Base-by-base conservation (phyloP, 2,329 filamentous ascomycete species). In the Tolypocladium inflatum region DNA sequence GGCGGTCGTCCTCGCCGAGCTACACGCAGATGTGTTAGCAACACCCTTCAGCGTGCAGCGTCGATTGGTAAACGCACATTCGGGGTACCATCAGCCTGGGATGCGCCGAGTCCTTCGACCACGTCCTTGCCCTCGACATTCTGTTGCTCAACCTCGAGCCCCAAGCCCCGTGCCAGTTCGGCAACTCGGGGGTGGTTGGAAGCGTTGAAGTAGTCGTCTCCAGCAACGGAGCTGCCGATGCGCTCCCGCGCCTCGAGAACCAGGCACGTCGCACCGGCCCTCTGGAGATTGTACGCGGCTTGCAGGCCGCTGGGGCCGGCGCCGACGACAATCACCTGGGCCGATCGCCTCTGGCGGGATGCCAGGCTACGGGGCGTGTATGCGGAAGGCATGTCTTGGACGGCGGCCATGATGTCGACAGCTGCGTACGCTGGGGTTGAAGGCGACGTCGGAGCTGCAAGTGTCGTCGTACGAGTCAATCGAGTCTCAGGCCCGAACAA, bases 301-400 rank as follows among this genome's bases (percentile, higher is more conserved):
- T 66, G 60, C 30, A 68, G 62, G 41, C 66, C 66, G 52, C 64
- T 63, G 48, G 66, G 60, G 41, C 64, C 59, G 39, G 60, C 66
- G 19, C 66, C 66, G 37, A 68, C 61, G 48, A 68, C 59, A 30
- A 67, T 61, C 37, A 68, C 65, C 50, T 66, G 58, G 33, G 64
- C 63, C 5, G 62, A 64, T 41, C 45, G 45, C 45, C 54, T 42
- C 15, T 48, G 55, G 48, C 13, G 54, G 11, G 52, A 37, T 55
- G 26, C 30, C 52, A 57, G 23, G 50, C 43, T 50, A 38, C 59
- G 57, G 55, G 52, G 55, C 38, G 56, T 55, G 33, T 26, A 23
- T 23, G 9, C 10, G 35, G 21, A 52, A 35, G 42, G 6, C 26
- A 37, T 4, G 11, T 42, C 26, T 33, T 50, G 45, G 43, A 38